Base-by-base conservation (phyloP, 2,329 filamentous ascomycete genomes). In the Westerdykella aurantiaca region DNA sequence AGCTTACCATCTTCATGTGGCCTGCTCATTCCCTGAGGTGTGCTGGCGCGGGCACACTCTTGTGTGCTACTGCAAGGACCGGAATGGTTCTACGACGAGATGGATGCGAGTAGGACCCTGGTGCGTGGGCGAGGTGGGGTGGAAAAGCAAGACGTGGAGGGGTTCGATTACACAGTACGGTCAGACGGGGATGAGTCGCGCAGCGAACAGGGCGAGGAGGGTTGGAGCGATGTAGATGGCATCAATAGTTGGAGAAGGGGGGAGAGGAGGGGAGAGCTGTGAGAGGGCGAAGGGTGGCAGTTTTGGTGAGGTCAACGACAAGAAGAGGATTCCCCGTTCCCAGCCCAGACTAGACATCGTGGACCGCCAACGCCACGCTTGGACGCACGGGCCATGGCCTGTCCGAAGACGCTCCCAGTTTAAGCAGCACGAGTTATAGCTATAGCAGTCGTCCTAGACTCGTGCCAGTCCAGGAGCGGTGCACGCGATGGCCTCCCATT, bases 1-100 rank as follows among this genome's bases (percentile, higher is more conserved):
- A 11, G 55, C 62, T 63, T 61, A 67, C 64, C 65, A 67, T 67
- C 52, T 53, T 66, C 62, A 53, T 60, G 61, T 66, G 60, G 62
- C 62, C 55, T 58, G 63, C 61, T 67, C 65, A 68, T 68, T 61
- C 64, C 64, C 64, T 66, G 52, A 51, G 51, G 52, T 51, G 60
- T 59, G 59, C 52, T 52, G 45, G 49, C 45, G 48, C 53, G 50
- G 56, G 58, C 55, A 43, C 37, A 29, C 17, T 13, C n/a, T 35
- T 35, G 33, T 35, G 33, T 35, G 33, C 13, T 16, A 18, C n/a
- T 14, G 33, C 7, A 29, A 29, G 4, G 11, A 29, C 11, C 9
- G 9, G 11, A 29, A 29, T 12, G 25, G 25, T 29, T 41, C 16
- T 31, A 16, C 13, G 38, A 10, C 21, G 38, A 41, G 38, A 31